Evolutionary conservation across 2,329 filamentous ascomycete species (phyloP), one percentile per base, ranked within the genome.

Genomic region (Talaromyces sp.): DNA sequence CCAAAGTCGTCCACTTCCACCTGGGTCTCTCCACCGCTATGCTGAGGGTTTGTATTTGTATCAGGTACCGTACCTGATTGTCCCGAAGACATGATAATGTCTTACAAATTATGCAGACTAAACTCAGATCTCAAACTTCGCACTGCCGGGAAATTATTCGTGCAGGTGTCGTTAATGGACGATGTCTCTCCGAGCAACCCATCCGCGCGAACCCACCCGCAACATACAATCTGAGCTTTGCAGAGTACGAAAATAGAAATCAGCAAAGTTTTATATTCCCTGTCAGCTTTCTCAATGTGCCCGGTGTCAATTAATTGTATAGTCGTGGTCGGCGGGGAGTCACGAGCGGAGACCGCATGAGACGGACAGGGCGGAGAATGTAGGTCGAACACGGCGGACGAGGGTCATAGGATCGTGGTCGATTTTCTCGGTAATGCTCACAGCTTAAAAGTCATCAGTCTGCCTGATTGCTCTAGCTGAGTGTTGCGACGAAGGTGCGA

Each of bases 1-100:
- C 77, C 77, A 67, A 79, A 79, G 54, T 79, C 77, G 58, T 79
- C 77, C 33, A 77, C 56, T 27, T 72, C 72, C 35, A 56, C 27
- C 54, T 67, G 62, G 19, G 22, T 31, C 35, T 19, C 50, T 27
- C 41, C 57, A 58, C 41, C 39, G 22, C 50, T 63, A 31, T 58
- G 50, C 41, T 43, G 33, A 58, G 59, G 50, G 16, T 10, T 35
- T 37, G 64, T 31, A 31, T 59, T 52, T 19, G 50, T 43, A 58
- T 57, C 24, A 50, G 63, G 63, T 37, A 9, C 14, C 7, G 50
- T 31, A 4, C 14, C 59, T 24, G 63, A 19, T 33, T 45, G 24
- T 37, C 10, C 41, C 3, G 63, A 65, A 50, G 60, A 41, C 64
- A 65, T 65, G 39, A 37, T 65, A 52, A 39, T 19, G 27, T 11